phyloP scores from a whole-genome alignment of 2,329 filamentous ascomycete genomes.

The Colletotrichum tropicicola region DNA sequence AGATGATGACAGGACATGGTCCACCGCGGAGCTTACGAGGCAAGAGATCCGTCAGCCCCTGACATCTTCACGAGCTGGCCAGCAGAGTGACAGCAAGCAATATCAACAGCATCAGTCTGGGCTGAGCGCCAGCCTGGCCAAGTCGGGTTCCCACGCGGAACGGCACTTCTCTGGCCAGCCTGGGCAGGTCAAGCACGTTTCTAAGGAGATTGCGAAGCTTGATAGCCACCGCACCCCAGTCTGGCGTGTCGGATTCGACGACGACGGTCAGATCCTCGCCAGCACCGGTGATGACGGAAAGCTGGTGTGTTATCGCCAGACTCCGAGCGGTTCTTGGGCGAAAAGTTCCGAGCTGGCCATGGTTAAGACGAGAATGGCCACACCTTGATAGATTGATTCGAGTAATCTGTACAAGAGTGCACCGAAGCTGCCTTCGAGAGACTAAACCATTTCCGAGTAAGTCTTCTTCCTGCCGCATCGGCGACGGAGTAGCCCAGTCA shows the following conservation, averaged over 20 bases:
- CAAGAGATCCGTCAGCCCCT: slow-evolving; percentile 34
- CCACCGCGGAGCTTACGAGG: slow-evolving; percentile 53
- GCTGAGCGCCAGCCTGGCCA: slow-evolving; percentile 62
- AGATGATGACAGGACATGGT: slow-evolving; percentile 60
- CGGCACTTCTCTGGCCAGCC: slow-evolving; percentile 65
- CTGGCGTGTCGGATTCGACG: slow-evolving; percentile 78
- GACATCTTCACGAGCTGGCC: slow-evolving; percentile 22
- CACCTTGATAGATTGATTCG: slow-evolving; percentile 40
- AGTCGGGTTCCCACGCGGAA: slow-evolving; percentile 56
- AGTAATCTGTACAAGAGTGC: not conserved
- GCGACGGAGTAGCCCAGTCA: too few relatives aligned
- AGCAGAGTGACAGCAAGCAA: slow-evolving; percentile 35
- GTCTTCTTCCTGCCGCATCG: too few relatives aligned
- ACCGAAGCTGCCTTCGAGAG: too few relatives aligned
- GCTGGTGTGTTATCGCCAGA: slow-evolving; percentile 69
- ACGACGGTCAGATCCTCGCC: slow-evolving; percentile 76
- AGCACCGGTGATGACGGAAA: slow-evolving; percentile 81
- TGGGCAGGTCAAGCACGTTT: slow-evolving; percentile 72
- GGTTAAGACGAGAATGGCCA: slow-evolving; percentile 63
- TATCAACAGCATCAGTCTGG: slow-evolving; percentile 51
- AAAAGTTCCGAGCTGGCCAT: slow-evolving; percentile 69
- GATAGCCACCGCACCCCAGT: slow-evolving; percentile 75
- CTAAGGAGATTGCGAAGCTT: slow-evolving; percentile 71
- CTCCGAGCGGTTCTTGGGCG: slow-evolving; percentile 64
- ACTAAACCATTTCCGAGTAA: not conserved